Evolutionary conservation across 371 early-diverging fungal genomes (phyloP), one percentile per base, ranked within the genome.

Genomic region (Catenaria anguillulae): DNA sequence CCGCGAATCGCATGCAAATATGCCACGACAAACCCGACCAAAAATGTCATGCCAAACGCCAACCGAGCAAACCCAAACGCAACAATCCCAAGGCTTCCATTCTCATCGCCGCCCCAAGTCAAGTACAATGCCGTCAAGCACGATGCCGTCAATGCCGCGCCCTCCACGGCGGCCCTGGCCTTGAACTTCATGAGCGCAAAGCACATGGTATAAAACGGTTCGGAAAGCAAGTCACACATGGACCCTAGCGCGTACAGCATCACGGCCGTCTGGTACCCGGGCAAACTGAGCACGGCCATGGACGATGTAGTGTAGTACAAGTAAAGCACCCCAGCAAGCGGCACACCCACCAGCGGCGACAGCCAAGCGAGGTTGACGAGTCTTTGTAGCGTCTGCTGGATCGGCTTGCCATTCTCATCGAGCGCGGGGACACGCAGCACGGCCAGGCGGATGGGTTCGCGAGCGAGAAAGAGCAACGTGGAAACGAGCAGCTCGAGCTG

Each of bases 361-460:
- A 90, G 70, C 62, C 83, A 85, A 12, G 90, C 78, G 40, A 88
- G 72, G 66, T 92, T 92, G 56, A 89, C 77, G 1, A 87, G 67
- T 56, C 73, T 74, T 69, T 88, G 88, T 19, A 76, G 50, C 42
- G 33, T 19, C 23, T 15, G 17, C 2, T 4, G 55, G 33, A 48
- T 46, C 21, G 1, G 60, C 56, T 1, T 6, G 29, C 36, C 43
- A n/a, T 33, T 42, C 33, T 2, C 43, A 13, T 37, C 70, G 13
- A 61, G 61, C 21, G 21, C 12, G 10, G 64, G 31, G 33, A 42
- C 80, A 10, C 79, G 72, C 48, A 92, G 67, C 33, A 90, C 68
- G 0, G 90, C 93, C 72, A 85, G 85, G 31, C 97, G 81, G 55
- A 93, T 80, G 29, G 85, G 85, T 70, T 97, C 97, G 17, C 97